Conservation (phyloP, 2,329 filamentous ascomycete genomes). For the Annulohypoxylon truncatum region DNA sequence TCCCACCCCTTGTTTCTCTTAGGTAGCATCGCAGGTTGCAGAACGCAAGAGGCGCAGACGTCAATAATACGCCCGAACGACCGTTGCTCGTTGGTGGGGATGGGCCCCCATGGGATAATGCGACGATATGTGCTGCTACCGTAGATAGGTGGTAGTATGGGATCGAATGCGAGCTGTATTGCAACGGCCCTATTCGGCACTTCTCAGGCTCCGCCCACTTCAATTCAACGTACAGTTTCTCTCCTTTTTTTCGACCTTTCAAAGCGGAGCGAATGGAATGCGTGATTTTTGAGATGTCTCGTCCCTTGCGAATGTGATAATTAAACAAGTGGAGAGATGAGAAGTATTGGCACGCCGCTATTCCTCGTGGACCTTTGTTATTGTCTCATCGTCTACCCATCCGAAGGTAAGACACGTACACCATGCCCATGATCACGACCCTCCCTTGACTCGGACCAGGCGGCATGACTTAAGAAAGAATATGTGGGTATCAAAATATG, state of each 20-base stretch:
- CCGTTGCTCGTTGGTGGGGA: neutral
- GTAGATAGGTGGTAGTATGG: neutral
- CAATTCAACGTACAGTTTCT: neutral
- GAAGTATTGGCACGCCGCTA: neutral
- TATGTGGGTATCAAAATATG: slow-evolving; percentile 27
- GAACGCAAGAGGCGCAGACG: neutral
- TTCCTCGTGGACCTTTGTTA: neutral
- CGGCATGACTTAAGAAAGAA: neutral
- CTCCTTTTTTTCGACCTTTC: neutral
- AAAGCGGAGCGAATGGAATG: slow-evolving; percentile 1
- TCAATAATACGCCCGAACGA: neutral
- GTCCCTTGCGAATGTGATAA: neutral
- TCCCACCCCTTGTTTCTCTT: neutral
- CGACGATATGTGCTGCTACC: neutral
- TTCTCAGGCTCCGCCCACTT: neutral
- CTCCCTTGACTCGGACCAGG: neutral
- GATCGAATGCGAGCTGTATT: neutral
- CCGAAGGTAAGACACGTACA: neutral
- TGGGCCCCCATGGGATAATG: neutral
- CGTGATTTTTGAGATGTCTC: neutral
- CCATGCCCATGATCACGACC: neutral
- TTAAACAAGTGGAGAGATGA: neutral
- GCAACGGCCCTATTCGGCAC: neutral
- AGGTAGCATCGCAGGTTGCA: neutral
- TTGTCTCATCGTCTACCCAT: neutral